Percentiles rank a stretch among this genome's conserved stretches.
These are phyloP conservation scores for Persicaria tinctoria DNA, from an alignment of 148 eudicot genomes.

Conservation along the genomic window DNA sequence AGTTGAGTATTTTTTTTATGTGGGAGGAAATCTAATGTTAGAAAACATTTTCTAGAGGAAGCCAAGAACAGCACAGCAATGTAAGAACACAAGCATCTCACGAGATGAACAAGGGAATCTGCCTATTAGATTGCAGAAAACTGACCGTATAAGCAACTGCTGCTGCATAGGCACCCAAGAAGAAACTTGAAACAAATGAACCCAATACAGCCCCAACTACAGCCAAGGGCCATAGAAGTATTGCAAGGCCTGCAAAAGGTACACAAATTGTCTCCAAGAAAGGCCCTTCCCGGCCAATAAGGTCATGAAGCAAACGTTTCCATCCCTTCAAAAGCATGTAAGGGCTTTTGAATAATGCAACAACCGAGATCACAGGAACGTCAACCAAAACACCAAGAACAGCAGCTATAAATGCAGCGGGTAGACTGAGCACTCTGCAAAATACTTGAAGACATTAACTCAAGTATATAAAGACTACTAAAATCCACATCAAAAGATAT, in stretches of 20 bases:
- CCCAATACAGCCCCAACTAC: conserved; percentile 80
- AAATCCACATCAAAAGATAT: background rate
- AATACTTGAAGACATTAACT: background rate
- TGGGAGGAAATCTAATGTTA: too few relatives aligned
- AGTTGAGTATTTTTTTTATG: too few relatives aligned
- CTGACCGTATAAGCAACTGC: conserved; percentile 75
- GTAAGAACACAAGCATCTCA: background rate
- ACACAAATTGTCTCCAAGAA: conserved; percentile 94
- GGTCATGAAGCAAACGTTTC: conserved; percentile 73
- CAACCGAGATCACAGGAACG: conserved; percentile 53
- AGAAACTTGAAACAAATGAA: conserved; percentile 58
- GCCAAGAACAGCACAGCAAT: background rate
- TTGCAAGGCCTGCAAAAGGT: conserved; percentile 93
- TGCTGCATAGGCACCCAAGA: conserved; percentile 77
- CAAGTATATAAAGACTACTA: background rate
- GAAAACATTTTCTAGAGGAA: background rate
- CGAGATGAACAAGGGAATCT: background rate
- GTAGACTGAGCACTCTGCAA: conserved; percentile 64
- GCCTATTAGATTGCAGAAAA: background rate
- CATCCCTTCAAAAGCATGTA: conserved; percentile 95
- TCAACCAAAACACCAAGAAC: conserved; percentile 56
- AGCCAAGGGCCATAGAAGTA: conserved; percentile 90
- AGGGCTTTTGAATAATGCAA: conserved; percentile 76
- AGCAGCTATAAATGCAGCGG: conserved; percentile 54
- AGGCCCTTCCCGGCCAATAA: conserved; percentile 95